Percentiles rank a stretch among this genome's conserved stretches.
Evolutionary conservation across 345 rosid species (phyloP).

Genomic region (Eucalyptus pauciflora): DNA sequence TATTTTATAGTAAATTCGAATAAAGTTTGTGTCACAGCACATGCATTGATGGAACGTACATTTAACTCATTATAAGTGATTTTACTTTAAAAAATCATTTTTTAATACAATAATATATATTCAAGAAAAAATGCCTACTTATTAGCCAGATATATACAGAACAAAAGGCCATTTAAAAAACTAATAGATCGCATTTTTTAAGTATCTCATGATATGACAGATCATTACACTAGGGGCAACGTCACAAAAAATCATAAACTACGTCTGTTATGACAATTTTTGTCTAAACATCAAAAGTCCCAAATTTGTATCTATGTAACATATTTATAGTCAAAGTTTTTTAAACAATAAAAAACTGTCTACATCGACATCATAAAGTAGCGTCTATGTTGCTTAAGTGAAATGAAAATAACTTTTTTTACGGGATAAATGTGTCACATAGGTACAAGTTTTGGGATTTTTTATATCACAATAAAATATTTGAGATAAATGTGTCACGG

Average conservation of each 20-base stretch:
- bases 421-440: too few relatives aligned
- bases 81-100: not conserved
- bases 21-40: not conserved
- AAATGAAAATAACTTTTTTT: not conserved
- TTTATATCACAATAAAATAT: not conserved
- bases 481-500: not conserved
- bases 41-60: not conserved
- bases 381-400: not conserved
- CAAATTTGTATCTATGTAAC: not conserved
- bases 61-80: not conserved
- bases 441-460: not conserved
- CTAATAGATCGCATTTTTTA: not conserved
- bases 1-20: not conserved
- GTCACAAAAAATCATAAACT: not conserved
- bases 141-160: not conserved
- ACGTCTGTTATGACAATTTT: accelerated
- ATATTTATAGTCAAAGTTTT: not conserved
- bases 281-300: not conserved
- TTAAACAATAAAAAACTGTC: not conserved
- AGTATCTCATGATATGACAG: not conserved
- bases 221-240: not conserved
- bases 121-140: not conserved
- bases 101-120: not conserved
- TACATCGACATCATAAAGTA: not conserved
- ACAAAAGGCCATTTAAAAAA: not conserved